These are phyloP conservation scores for Akanthomyces muscarius DNA, from an alignment of 2,329 filamentous ascomycete genomes.

Conservation along the genomic window DNA sequence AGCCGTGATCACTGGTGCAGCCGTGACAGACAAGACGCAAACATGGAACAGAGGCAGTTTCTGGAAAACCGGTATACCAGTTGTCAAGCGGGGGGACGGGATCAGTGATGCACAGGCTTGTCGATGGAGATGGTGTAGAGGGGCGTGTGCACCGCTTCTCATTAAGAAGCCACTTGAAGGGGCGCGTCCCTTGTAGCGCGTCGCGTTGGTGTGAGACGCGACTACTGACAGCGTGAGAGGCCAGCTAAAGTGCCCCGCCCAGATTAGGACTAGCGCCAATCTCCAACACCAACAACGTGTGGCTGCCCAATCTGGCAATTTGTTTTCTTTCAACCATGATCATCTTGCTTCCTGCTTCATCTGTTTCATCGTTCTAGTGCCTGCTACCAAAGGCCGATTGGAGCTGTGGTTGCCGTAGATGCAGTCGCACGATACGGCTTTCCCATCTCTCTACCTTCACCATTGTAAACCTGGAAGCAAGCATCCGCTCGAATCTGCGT, in stretches of 20 bases:
- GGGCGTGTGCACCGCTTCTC: not conserved
- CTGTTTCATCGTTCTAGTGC: not conserved
- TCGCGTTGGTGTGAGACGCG: slow-evolving; percentile 15
- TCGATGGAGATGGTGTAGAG: slow-evolving; percentile 6
- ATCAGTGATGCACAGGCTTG: not conserved
- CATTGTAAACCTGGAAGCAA: not conserved
- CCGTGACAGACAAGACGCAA: not conserved
- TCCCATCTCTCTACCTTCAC: not conserved
- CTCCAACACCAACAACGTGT: not conserved
- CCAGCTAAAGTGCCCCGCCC: not conserved
- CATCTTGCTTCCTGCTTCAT: slow-evolving; percentile 11
- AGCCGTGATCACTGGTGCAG: not conserved
- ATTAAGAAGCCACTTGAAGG: slow-evolving; percentile 7
- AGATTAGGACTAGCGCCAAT: not conserved
- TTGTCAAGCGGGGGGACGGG: no score
- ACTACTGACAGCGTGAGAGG: not conserved
- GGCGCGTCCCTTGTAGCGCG: slow-evolving; percentile 9
- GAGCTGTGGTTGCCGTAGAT: slow-evolving; percentile 8
- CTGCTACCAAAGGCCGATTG: not conserved
- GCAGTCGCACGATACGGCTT: not conserved
- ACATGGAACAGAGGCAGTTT: not conserved
- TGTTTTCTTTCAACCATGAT: not conserved
- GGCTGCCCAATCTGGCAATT: slow-evolving; percentile 4
- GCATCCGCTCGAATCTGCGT: slow-evolving; percentile 6
- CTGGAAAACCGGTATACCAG: no score